Conservation (phyloP, 495 filamentous ascomycete genomes). For the Lindgomyces ingoldianus region DNA sequence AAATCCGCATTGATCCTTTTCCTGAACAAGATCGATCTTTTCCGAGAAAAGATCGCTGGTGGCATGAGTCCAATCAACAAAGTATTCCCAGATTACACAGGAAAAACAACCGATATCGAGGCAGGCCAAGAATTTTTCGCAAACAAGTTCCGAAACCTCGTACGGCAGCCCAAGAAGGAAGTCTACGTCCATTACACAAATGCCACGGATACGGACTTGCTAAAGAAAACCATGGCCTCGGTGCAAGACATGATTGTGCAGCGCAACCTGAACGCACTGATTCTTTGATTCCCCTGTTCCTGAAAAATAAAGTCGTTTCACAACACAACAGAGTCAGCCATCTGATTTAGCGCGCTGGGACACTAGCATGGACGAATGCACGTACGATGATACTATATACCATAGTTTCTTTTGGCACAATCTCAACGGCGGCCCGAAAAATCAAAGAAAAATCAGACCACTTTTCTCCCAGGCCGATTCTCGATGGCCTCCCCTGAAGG, state of each 20-base stretch:
- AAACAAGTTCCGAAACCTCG: conserved; percentile 56
- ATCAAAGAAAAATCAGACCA: conserved; percentile 13
- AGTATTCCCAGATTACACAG: conserved; percentile 98
- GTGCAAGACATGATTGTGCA: conserved; percentile 99
- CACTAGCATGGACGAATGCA: neutral
- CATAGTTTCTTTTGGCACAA: conserved; percentile 3
- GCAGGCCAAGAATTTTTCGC: conserved; percentile 42
- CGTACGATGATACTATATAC: conserved; percentile 1
- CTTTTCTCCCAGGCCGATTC: neutral
- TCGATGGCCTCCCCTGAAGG: neutral
- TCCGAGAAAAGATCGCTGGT: conserved; percentile 95
- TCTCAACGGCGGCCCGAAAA: neutral
- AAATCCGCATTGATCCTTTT: conserved; percentile 99
- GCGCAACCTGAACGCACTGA: conserved; percentile 90
- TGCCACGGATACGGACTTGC: conserved; percentile 91
- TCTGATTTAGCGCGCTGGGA: conserved; percentile 15
- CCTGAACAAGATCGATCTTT: conserved; percentile 99
- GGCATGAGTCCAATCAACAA: conserved; percentile 97
- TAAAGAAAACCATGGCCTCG: conserved; percentile 96
- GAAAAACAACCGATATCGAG: conserved; percentile 49
- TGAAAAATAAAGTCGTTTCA: conserved; percentile 25
- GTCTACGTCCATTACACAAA: conserved; percentile 99
- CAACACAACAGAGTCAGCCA: neutral
- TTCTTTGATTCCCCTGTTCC: conserved; percentile 66
- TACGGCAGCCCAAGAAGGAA: conserved; percentile 98